A percentile compares a stretch with the other conserved stretches of the same genome.
phyloP scores from a whole-genome alignment of 495 filamentous ascomycete genomes.

The Hapsidospora chrysogenum region DNA sequence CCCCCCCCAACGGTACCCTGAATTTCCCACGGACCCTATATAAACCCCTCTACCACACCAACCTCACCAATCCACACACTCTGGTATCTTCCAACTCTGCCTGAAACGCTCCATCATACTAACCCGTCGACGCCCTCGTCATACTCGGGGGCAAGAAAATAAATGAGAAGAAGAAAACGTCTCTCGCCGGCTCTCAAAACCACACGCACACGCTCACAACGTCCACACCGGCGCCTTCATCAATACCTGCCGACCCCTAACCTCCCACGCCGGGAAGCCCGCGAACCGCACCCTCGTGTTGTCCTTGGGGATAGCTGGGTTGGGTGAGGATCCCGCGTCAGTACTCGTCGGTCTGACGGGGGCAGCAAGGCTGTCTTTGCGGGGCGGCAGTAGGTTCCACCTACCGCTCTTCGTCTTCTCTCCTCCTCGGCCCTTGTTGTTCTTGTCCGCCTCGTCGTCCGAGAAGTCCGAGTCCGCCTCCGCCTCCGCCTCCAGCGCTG shows the following conservation, averaged over 20 bases:
- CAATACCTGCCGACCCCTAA: conserved; percentile 67
- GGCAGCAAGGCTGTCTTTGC: conserved; percentile 4
- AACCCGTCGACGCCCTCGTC: too few relatives aligned
- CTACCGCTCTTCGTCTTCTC: conserved; percentile 18
- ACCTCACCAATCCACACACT: too few relatives aligned
- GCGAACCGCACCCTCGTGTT: conserved; percentile 54
- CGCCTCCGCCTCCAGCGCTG: conserved; percentile 40
- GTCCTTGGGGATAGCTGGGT: conserved; percentile 19
- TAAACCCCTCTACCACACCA: too few relatives aligned
- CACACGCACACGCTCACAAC: conserved; percentile 15
- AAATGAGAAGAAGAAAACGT: conserved; percentile 5
- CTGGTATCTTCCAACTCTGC: too few relatives aligned
- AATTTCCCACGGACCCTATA: too few relatives aligned
- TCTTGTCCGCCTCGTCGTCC: conserved; percentile 28
- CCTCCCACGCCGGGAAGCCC: conserved; percentile 72
- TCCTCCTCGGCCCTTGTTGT: conserved; percentile 19
- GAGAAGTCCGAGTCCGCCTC: conserved; percentile 26
- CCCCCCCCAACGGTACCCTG: too few relatives aligned
- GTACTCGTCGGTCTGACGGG: conserved; percentile 8
- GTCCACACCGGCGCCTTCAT: conserved; percentile 84
- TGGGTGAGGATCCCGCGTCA: background rate
- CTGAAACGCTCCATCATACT: too few relatives aligned
- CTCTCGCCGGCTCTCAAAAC: conserved; percentile 2
- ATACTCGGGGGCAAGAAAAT: conserved; percentile 1
- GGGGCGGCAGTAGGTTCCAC: conserved; percentile 7